phyloP scores from a whole-genome alignment of 345 rosid species.

The Kandelia obovata region DNA sequence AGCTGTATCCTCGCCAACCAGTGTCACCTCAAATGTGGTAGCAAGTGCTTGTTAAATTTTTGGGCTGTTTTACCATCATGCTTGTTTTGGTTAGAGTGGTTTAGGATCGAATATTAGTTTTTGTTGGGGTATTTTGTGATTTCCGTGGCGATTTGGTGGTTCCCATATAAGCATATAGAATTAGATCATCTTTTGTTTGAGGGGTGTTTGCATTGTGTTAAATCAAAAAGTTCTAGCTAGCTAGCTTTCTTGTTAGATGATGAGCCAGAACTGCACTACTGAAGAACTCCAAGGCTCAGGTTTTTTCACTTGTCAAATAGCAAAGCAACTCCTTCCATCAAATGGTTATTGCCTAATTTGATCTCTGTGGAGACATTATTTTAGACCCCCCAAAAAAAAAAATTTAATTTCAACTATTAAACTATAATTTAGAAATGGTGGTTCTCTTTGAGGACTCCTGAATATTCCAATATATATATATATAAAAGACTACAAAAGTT shows the following conservation, averaged over 20 bases:
- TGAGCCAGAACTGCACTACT: background rate
- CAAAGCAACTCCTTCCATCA: too few species aligned
- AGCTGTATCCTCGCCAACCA: conserved; percentile 20
- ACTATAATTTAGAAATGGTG: too few species aligned
- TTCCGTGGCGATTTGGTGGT: background rate
- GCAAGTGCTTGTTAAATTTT: conserved; percentile 47
- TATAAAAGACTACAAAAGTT: too few species aligned
- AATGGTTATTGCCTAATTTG: too few species aligned
- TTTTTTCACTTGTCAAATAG: too few species aligned
- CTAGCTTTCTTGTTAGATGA: background rate
- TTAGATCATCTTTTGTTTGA: background rate
- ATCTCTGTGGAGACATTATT: too few species aligned
- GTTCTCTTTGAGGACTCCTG: too few species aligned
- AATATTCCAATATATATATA: too few species aligned
- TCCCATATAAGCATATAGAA: background rate
- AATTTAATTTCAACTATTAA: too few species aligned
- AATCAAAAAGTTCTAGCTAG: background rate
- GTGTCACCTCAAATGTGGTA: conserved; percentile 17
- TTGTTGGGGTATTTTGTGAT: conserved; percentile 11
- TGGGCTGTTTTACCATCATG: background rate
- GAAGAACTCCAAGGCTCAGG: background rate
- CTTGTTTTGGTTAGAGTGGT: conserved; percentile 2
- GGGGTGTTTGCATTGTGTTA: background rate
- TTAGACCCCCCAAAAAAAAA: too few species aligned
- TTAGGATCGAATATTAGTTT: too few species aligned